Conservation (phyloP, 2,329 filamentous ascomycete genomes). For the Cytospora piceae region DNA sequence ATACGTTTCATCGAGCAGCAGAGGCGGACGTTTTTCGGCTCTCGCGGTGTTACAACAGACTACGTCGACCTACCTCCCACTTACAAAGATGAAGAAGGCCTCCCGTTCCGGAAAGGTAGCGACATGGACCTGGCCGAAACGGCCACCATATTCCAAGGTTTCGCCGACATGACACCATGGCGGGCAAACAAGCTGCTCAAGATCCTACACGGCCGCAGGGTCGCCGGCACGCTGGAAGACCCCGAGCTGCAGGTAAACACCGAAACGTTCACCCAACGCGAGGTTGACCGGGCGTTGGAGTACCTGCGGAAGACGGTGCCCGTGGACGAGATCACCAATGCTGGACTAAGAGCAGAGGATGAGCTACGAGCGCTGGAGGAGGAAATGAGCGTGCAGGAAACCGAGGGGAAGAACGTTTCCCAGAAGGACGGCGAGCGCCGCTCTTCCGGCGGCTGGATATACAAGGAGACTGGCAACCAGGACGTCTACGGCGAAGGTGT, state of each 20-base stretch:
- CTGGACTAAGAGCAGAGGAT: slow-evolving; percentile 64
- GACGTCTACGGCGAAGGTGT: slow-evolving; percentile 62
- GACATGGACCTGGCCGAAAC: slow-evolving; percentile 49
- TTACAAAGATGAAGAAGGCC: slow-evolving; percentile 59
- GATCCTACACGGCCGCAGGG: slow-evolving; percentile 65
- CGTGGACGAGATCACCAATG: slow-evolving; percentile 64
- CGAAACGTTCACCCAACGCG: slow-evolving; percentile 44
- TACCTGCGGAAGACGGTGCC: slow-evolving; percentile 60
- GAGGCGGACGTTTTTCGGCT: slow-evolving; percentile 35
- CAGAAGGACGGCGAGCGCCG: slow-evolving; percentile 32
- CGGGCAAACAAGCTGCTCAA: slow-evolving; percentile 58
- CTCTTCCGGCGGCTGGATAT: slow-evolving; percentile 23
- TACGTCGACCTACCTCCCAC: slow-evolving; percentile 62
- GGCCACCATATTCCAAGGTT: slow-evolving; percentile 52
- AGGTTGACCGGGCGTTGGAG: slow-evolving; percentile 52
- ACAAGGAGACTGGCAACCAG: slow-evolving; percentile 39
- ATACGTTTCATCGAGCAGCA: slow-evolving; percentile 6
- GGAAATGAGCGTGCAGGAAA: slow-evolving; percentile 29
- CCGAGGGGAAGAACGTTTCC: slow-evolving; percentile 33
- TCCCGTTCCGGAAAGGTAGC: slow-evolving; percentile 52
- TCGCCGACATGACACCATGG: slow-evolving; percentile 52
- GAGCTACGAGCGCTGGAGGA: slow-evolving; percentile 59
- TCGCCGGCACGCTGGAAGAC: slow-evolving; percentile 66
- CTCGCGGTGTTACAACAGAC: slow-evolving; percentile 46
- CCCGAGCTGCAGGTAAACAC: slow-evolving; percentile 56